Base-by-base conservation (phyloP, 257 asterid species). In the Cordia subcordata region DNA sequence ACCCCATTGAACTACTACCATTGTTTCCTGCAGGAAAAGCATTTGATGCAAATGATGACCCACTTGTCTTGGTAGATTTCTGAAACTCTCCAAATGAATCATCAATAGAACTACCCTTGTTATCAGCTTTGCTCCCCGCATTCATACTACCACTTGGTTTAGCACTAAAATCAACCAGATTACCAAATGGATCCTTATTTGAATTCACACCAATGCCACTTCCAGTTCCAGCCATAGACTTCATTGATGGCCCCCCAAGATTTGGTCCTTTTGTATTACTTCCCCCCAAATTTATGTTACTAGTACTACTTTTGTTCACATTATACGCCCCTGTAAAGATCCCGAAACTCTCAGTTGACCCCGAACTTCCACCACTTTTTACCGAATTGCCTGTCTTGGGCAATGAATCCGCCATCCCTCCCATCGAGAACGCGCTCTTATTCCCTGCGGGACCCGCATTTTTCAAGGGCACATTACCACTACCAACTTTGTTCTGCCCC, bases 101-200 rank as follows among this genome's bases (percentile, higher is more conserved):
- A 51, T 68, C 69, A 20, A 69, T 82, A 13, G 49, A 68, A 64
- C 68, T 76, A 46, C 55, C 70, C 49, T 64, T 77, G 49, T 60
- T 72, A 72, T 77, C 71, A 18, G 49, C 76, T 68, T 82, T 76
- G 65, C 52, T 72, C 10, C 74, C 74, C 0, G 89, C 69, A 21
- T 78, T 82, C 80, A 73, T 62, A 49, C 82, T 69, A 60, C 65
- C 73, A 17, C 60, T 42, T 0, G 81, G 72, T 64, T 88, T 82
- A 8, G 94, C 71, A 14, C 68, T 64, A 62, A 92, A 84, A 79
- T 88, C 92, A 56, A 82, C 88, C 78, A 88, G 79, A 8, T 94
- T 77, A 49, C 82, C 93, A 78, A 92, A 88, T 0, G 96, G 94
- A 35, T 88, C 99, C 74, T 78, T 84, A 57, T 54, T 82, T 0